These are phyloP conservation scores for Teratosphaeria zuluensis DNA, from an alignment of 2,329 filamentous ascomycete species.

Conservation along the genomic window DNA sequence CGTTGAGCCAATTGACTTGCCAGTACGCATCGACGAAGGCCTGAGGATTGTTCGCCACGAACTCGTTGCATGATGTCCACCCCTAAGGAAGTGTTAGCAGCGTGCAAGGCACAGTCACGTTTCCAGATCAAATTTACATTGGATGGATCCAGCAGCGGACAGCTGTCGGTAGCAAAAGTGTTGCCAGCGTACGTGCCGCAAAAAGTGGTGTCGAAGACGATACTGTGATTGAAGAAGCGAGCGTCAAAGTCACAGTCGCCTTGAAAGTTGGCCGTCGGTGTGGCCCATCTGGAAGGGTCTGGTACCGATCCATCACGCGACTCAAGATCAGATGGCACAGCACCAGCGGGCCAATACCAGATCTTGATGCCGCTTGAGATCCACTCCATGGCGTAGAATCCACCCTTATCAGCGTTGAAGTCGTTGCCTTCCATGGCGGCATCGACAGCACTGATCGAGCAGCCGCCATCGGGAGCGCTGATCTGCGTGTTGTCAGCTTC, in stretches of 20 bases:
- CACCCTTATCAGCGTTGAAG: slow-evolving; percentile 39
- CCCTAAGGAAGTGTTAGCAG: slow-evolving; percentile 1
- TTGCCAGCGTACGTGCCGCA: slow-evolving; percentile 30
- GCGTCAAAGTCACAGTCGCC: slow-evolving; percentile 24
- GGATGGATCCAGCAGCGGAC: slow-evolving; percentile 14
- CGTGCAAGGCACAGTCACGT: too few relatives aligned
- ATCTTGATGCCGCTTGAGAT: slow-evolving; percentile 60
- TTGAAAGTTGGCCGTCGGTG: slow-evolving; percentile 47
- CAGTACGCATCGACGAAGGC: slow-evolving; percentile 30
- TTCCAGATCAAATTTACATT: slow-evolving; percentile 9
- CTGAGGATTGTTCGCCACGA: slow-evolving; percentile 21
- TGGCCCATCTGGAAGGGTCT: slow-evolving; percentile 47
- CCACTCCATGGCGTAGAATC: slow-evolving; percentile 50
- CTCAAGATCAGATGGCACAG: slow-evolving; percentile 43
- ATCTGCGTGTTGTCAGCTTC: slow-evolving; percentile 16
- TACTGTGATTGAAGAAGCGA: slow-evolving; percentile 25
- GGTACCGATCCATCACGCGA: slow-evolving; percentile 55
- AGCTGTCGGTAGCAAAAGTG: slow-evolving; percentile 10
- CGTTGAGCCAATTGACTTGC: slow-evolving; percentile 29
- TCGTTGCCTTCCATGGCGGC: slow-evolving; percentile 31
- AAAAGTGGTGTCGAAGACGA: slow-evolving; percentile 30
- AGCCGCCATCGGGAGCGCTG: slow-evolving; percentile 34
- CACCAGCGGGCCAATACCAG: slow-evolving; percentile 66
- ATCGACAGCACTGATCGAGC: slow-evolving; percentile 9
- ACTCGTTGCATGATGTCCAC: slow-evolving; percentile 22